phyloP scores from a whole-genome alignment of 2,329 filamentous ascomycete genomes.

The Ambrosiella cleistominuta region DNA sequence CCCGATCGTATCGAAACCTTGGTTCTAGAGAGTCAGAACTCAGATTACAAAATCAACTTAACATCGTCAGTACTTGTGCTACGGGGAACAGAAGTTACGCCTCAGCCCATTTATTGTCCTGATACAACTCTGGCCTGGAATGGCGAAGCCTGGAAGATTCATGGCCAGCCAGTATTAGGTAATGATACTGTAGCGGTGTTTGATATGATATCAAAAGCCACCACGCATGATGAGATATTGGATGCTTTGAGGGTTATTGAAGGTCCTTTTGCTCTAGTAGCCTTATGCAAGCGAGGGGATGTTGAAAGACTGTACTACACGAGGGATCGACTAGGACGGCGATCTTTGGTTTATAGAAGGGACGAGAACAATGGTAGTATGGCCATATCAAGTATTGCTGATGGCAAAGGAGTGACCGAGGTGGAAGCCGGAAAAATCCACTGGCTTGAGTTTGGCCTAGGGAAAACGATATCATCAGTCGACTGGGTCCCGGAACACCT shows the following conservation, averaged over 20 bases:
- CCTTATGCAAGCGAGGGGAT: conserved; percentile 43
- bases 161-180: conserved; percentile 36
- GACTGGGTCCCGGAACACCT: conserved; percentile 8
- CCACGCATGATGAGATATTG: conserved; percentile 24
- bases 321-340: conserved; percentile 69
- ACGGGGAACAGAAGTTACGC: not conserved
- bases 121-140: conserved; percentile 64
- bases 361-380: conserved; percentile 15
- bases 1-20: conserved; percentile 2
- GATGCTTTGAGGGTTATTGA: conserved; percentile 42
- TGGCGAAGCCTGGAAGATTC: conserved; percentile 78
- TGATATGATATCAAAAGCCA: conserved; percentile 27
- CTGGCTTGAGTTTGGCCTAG: conserved; percentile 18
- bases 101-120: not conserved
- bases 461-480: not conserved
- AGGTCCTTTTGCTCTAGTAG: conserved; percentile 84
- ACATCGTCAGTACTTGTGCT: conserved; percentile 1
- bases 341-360: conserved; percentile 54
- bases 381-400: not conserved
- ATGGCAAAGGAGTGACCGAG: conserved; percentile 29
- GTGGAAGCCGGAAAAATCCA: conserved; percentile 75
- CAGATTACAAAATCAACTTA: not conserved
- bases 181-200: conserved; percentile 69
- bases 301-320: conserved; percentile 53
- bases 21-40: not conserved